Base-by-base conservation (phyloP, 1,139 yeast genomes). In the Geotrichum australiense region DNA sequence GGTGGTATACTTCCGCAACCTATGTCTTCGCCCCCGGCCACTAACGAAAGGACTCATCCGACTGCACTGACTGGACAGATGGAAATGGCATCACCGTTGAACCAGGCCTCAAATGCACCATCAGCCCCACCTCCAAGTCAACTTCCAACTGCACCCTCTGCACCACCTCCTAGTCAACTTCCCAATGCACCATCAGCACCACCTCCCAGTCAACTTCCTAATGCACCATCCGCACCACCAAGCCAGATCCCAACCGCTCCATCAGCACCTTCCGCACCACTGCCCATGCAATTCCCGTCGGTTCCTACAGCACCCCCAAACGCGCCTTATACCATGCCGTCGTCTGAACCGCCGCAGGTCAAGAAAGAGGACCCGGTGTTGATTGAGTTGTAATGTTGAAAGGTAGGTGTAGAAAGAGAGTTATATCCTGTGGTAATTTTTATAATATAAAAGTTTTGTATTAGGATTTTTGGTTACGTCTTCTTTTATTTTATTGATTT, bases 361-460 rank as follows among this genome's bases (percentile, higher is more conserved):
- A 26, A 15, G 14, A 53, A 50, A 24, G 53, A 52, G 29, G 58
- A 54, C 19, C 51, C 52, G 23, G 46, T 55, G n/a, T 47, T 59
- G 12, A 59, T 59, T 25, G 63, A 59, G 39, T 45, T 59, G 18
- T 59, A 49, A 45, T 35, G 19, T 54, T 31, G n/a, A n/a, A n/a
- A n/a, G n/a, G n/a, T n/a, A n/a, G n/a, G n/a, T n/a, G n/a, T n/a
- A n/a, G n/a, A n/a, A n/a, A n/a, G n/a, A n/a, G n/a, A n/a, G n/a
- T n/a, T n/a, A n/a, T n/a, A n/a, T n/a, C n/a, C n/a, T n/a, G n/a
- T n/a, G n/a, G n/a, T n/a, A n/a, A n/a, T n/a, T n/a, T n/a, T n/a
- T n/a, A n/a, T n/a, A n/a, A n/a, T n/a, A n/a, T n/a, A n/a, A n/a
- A n/a, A n/a, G n/a, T n/a, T n/a, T n/a, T n/a, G n/a, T n/a, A n/a